Evolutionary conservation across 805 yeast species (phyloP), one percentile per base, ranked within the genome.

Genomic region (Candida easanensis): DNA sequence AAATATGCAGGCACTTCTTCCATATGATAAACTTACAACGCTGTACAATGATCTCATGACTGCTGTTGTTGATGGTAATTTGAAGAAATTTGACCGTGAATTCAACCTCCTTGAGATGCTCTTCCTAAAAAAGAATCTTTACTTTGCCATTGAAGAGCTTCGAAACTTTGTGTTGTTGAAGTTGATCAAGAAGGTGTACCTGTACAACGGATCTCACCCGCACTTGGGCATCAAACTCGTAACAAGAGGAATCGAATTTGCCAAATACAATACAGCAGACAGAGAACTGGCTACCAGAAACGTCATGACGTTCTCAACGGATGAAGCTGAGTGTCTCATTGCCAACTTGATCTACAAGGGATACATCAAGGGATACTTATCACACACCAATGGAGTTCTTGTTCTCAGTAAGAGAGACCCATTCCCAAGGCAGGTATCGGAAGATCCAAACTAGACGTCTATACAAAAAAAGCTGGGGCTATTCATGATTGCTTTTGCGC

Each of bases 341-440:
- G 89, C 95, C 0, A 77, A 74, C 41, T 64, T 84, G 54, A 86
- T 89, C 16, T 69, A 71, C 39, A 64, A 66, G 39, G 83, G 83
- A 8, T 66, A 61, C 44, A 66, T 88, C 36, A 88, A 84, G 62
- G 97, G 96, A 0, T 89, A 89, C 61, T 62, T 89, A 14, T 84
- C 95, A 5, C 93, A 88, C 57, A 74, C 81, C 3, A 80, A 85
- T 56, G 68, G 77, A 32, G 84, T 86, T 39, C 68, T 87, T 16
- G 96, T 89, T 9, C 63, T 88, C 42, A 82, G 93, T 59, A 87
- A 84, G 61, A 76, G 70, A 15, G 78, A 77, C 20, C 82, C 96
- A 3, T 88, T 88, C 59, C 95, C 93, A 2, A 55, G 51, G 25
- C 62, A 60, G 31, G 63, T 56, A 21, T 40, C 31, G 5, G 49